Base-by-base conservation (phyloP, 495 filamentous ascomycete species). In the Tirmania nivea region DNA sequence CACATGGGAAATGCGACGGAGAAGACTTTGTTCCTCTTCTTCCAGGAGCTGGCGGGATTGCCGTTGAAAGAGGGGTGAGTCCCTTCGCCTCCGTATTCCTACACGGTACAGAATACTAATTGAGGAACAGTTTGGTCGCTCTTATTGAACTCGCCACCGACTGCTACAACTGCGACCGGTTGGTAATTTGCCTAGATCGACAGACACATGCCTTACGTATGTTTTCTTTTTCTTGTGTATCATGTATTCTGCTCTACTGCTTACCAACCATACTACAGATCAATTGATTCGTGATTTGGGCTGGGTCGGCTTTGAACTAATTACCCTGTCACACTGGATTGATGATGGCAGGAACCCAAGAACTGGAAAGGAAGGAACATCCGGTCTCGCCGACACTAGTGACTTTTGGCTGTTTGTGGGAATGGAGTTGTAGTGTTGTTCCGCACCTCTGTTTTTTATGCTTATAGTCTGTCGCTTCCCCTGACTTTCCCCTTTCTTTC, bases 41-140 rank as follows among this genome's bases (percentile, higher is more conserved):
- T 95, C 66, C 81, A 86, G 58, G 70, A 75, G 48, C 73, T 81
- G 53, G 66, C 82, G 45, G 78, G 77, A 12, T 74, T 78, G 54
- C 83, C 88, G 65, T 70, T 95, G 53, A 95, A 93, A 69, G 78
- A 81, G 67, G 84, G 83, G 87, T 94, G 79, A 59, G 84, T 73
- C n/a, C n/a, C 52, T 31, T 7, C 35, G 34, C 17, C 12, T 49
- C 51, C 14, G 35, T 50, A 34, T 58, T 42, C 52, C 55, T 51
- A 62, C 50, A 50, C 19, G 54, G 5, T 48, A 42, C 47, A 50
- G 10, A 14, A 54, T 10, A n/a, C 52, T 60, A 50, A 62, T 48
- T 57, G 47, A 60, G 63, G 56, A 21, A 47, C 55, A 93, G 87
- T 52, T 71, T 95, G 49, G 86, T 95, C 66, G 85, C 86, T 50